Evolutionary conservation across 805 yeast genomes (phyloP).

Genomic region (Scheffersomyces spartinae): DNA sequence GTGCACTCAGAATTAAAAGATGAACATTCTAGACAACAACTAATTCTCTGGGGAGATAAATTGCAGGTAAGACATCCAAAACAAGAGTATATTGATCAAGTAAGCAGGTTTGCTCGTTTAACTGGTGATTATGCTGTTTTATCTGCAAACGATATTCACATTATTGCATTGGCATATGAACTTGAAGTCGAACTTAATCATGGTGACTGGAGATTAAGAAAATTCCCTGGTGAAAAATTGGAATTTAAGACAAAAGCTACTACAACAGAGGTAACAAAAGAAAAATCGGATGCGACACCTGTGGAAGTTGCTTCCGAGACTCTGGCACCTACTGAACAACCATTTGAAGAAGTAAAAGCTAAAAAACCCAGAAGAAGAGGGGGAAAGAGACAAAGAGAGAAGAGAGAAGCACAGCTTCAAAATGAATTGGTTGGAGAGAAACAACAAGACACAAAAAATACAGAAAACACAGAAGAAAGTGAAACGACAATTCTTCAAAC

Average conservation of each 20-base stretch:
- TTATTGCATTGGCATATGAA: constrained; percentile 85
- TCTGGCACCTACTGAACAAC: constrained; percentile 7
- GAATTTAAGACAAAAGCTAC: constrained; percentile 11
- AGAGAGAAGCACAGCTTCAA: too few relatives aligned
- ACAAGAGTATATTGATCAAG: constrained; percentile 48
- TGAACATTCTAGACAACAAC: constrained; percentile 68
- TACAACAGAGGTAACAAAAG: constrained; percentile 11
- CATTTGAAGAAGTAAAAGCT: constrained; percentile 4
- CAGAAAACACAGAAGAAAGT: neutral
- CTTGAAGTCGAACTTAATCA: constrained; percentile 59
- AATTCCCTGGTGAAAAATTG: constrained; percentile 54
- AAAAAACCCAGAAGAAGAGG: constrained; percentile 48
- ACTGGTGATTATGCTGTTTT: constrained; percentile 90
- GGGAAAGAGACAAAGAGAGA: constrained; percentile 53
- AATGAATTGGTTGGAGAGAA: too few relatives aligned
- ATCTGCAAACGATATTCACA: constrained; percentile 84
- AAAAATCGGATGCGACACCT: constrained; percentile 8
- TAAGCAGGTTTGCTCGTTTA: constrained; percentile 63
- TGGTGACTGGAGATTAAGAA: constrained; percentile 64
- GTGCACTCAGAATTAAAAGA: constrained; percentile 81
- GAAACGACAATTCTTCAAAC: constrained; percentile 4
- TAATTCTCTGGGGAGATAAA: constrained; percentile 69
- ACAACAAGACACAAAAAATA: constrained; percentile 3
- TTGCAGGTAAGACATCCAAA: constrained; percentile 71
- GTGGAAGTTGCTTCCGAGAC: constrained; percentile 8